Evolutionary conservation across 345 rosid species (phyloP).

Genomic region (Anastatica hierochuntica): DNA sequence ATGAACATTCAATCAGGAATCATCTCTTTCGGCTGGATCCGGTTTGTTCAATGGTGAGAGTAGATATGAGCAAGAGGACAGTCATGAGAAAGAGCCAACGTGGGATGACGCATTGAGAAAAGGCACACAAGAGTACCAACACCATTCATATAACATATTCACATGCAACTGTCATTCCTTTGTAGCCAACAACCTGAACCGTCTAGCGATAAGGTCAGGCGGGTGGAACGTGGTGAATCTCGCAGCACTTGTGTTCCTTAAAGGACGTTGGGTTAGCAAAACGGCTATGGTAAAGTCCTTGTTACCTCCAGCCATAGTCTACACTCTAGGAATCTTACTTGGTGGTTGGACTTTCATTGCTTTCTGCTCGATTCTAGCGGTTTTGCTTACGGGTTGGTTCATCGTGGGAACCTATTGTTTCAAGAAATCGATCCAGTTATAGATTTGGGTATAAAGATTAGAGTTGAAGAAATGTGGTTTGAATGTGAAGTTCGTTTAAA

Average conservation of each 20-base stretch:
- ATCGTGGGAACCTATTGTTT: constrained; percentile 68
- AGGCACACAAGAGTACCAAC: constrained; percentile 78
- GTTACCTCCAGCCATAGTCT: constrained; percentile 45
- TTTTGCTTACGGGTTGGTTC: constrained; percentile 72
- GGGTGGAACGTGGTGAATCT: constrained; percentile 91
- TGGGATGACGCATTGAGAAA: constrained; percentile 76
- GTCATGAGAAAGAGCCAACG: constrained; percentile 30
- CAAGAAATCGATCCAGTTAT: constrained; percentile 60
- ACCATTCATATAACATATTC: constrained; percentile 62
- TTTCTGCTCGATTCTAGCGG: constrained; percentile 38
- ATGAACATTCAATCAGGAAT: constrained; percentile 27
- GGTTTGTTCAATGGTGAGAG: constrained; percentile 29
- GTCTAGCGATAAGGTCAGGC: constrained; percentile 54
- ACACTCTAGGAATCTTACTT: constrained; percentile 42
- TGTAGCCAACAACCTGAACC: constrained; percentile 85
- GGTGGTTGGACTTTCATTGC: constrained; percentile 58
- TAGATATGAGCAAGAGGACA: constrained; percentile 16
- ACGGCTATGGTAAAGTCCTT: constrained; percentile 39
- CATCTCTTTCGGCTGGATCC: constrained; percentile 26
- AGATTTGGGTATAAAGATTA: constrained; percentile 16
- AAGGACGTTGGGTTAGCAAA: constrained; percentile 75
- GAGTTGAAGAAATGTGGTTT: neutral
- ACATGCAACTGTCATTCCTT: constrained; percentile 97
- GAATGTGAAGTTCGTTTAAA: too few species aligned
- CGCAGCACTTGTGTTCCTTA: constrained; percentile 53